A percentile compares a stretch with the other conserved stretches of the same genome.
Conservation (phyloP, 306 rosid genomes). For the Vigna unguiculata region DNA sequence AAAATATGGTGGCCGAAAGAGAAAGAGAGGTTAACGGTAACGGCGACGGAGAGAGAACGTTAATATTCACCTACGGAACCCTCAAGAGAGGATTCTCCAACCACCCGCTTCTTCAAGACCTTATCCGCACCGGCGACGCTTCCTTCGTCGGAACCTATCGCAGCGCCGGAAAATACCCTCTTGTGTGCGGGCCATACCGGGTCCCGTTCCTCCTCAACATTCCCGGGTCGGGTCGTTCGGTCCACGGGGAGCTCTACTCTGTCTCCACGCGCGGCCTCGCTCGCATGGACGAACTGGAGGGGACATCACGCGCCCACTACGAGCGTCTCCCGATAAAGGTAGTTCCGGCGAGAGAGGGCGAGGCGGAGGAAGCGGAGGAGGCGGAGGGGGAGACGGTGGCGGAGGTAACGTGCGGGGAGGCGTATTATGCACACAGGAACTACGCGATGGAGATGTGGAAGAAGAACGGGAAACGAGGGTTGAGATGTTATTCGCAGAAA, state of each 20-base stretch:
- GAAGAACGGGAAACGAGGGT: slow-evolving; percentile 60
- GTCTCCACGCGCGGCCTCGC: slow-evolving; percentile 56
- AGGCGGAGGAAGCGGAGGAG: background rate
- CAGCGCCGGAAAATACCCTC: slow-evolving; percentile 58
- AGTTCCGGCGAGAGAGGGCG: background rate
- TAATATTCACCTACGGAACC: slow-evolving; percentile 80
- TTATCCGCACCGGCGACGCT: slow-evolving; percentile 68
- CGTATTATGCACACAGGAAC: slow-evolving; percentile 68
- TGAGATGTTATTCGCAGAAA: slow-evolving; percentile 61
- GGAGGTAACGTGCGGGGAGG: slow-evolving; percentile 60
- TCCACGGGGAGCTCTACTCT: slow-evolving; percentile 74
- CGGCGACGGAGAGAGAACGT: background rate
- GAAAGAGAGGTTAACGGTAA: background rate
- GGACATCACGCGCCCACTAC: slow-evolving; percentile 68
- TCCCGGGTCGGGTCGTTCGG: slow-evolving; percentile 63
- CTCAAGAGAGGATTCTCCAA: slow-evolving; percentile 73
- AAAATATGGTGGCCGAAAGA: slow-evolving; percentile 6
- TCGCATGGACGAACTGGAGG: slow-evolving; percentile 71
- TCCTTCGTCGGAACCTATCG: slow-evolving; percentile 60
- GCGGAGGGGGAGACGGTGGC: background rate
- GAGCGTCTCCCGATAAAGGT: slow-evolving; percentile 62
- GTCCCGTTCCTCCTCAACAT: slow-evolving; percentile 83
- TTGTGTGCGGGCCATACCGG: slow-evolving; percentile 77
- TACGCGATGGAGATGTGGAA: slow-evolving; percentile 77
- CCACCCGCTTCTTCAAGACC: slow-evolving; percentile 71